Evolutionary conservation across 176 grass and related monocot genomes (phyloP).

Genomic region (Canna indica): DNA sequence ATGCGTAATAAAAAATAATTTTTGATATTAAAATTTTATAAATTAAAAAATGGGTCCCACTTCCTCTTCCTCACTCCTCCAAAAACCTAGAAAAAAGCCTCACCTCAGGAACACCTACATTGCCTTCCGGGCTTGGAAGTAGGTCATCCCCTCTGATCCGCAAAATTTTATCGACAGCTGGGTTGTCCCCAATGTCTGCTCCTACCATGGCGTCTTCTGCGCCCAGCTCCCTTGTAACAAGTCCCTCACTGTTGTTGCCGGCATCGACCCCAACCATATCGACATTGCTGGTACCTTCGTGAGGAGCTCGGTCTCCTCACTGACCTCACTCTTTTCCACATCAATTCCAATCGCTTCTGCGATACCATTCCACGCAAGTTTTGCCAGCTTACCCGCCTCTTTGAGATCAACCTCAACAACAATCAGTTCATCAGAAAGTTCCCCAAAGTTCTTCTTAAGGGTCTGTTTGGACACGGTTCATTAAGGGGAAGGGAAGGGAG

Average conservation of each 20-base stretch:
- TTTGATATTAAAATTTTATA: no score
- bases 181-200: conserved; percentile 51
- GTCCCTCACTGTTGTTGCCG: conserved; percentile 35
- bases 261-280: conserved; percentile 83
- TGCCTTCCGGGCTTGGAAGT: conserved; percentile 91
- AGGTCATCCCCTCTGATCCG: conserved; percentile 78
- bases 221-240: conserved; percentile 34
- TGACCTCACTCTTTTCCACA: conserved; percentile 73
- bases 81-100: not conserved
- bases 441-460: conserved; percentile 58
- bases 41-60: no score
- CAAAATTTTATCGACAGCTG: conserved; percentile 59
- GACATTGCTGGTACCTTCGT: conserved; percentile 81
- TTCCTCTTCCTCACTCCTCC: conserved; percentile 5
- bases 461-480: no score
- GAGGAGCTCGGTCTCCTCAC: conserved; percentile 68
- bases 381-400: conserved; percentile 40
- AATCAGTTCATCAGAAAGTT: conserved; percentile 82
- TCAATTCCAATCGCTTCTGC: conserved; percentile 95
- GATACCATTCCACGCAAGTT: conserved; percentile 47
- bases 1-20: no score
- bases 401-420: conserved; percentile 94
- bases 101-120: conserved; percentile 72
- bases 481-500: no score
- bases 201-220: conserved; percentile 73